A percentile compares a stretch with the other conserved stretches of the same genome.
These are phyloP conservation scores for Lenwebbia sp. DNA, from an alignment of 345 rosid species.

Conservation along the genomic window DNA sequence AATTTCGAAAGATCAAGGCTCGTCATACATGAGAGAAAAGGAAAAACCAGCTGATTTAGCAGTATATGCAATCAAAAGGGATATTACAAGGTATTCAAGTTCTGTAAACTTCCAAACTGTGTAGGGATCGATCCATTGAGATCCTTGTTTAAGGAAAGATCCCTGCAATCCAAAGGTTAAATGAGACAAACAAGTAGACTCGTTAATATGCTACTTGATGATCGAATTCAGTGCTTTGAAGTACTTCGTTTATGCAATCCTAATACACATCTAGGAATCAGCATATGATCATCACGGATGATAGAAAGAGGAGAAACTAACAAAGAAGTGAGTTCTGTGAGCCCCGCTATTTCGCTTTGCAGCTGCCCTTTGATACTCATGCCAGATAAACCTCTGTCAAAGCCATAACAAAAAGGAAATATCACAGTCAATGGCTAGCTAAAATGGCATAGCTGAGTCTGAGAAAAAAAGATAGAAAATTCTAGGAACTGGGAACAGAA, in stretches of 20 bases:
- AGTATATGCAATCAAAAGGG: not conserved
- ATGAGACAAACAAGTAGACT: not conserved
- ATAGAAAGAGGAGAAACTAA: slow-evolving; percentile 22
- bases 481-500: not conserved
- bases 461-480: not conserved
- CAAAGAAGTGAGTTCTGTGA: slow-evolving; percentile 72
- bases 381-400: slow-evolving; percentile 61
- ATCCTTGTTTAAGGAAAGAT: slow-evolving; percentile 62
- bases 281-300: not conserved
- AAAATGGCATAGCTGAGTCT: not conserved
- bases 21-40: not conserved
- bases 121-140: slow-evolving; percentile 74
- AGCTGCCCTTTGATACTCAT: slow-evolving; percentile 77
- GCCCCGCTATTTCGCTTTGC: slow-evolving; percentile 73
- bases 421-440: not conserved
- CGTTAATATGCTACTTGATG: not conserved
- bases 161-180: slow-evolving; percentile 35
- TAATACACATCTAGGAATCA: not conserved
- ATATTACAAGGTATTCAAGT: slow-evolving; percentile 61
- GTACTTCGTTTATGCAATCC: not conserved
- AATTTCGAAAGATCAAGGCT: not conserved
- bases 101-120: slow-evolving; percentile 60
- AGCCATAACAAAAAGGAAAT: not conserved
- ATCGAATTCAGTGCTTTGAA: not conserved
- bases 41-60: not conserved